These are phyloP conservation scores for Myxozyma melibiosi DNA, from an alignment of 805 yeast species.

Conservation along the genomic window DNA sequence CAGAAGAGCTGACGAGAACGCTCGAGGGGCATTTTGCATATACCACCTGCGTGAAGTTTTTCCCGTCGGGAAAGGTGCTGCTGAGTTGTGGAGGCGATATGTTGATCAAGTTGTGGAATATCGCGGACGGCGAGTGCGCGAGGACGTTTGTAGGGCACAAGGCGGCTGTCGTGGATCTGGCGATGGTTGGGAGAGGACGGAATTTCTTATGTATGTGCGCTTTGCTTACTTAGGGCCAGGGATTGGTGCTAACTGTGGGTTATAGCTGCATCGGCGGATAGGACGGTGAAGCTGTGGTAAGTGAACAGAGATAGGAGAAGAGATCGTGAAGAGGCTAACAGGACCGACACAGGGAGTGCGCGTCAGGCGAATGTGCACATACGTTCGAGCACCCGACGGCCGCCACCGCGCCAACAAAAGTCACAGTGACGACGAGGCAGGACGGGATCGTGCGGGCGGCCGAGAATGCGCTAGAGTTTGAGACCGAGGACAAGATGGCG, in stretches of 20 bases:
- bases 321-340: background rate
- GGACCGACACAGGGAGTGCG: constrained; percentile 46
- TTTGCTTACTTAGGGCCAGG: background rate
- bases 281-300: constrained; percentile 67
- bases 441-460: constrained; percentile 34
- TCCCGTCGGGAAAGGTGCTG: constrained; percentile 67
- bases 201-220: constrained; percentile 60
- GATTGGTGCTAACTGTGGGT: background rate
- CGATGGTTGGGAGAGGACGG: constrained; percentile 64
- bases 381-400: constrained; percentile 39
- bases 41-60: constrained; percentile 50
- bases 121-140: constrained; percentile 50
- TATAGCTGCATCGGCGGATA: constrained; percentile 44
- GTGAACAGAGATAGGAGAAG: constrained; percentile 30
- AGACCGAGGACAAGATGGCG: constrained; percentile 46
- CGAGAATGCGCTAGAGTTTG: constrained; percentile 48
- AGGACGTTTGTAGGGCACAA: constrained; percentile 57
- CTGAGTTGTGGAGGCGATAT: constrained; percentile 63
- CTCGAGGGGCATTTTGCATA: constrained; percentile 56
- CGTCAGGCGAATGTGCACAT: constrained; percentile 52
- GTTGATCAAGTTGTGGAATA: constrained; percentile 64
- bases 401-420: constrained; percentile 5
- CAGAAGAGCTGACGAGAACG: constrained; percentile 20
- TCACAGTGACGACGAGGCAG: constrained; percentile 36
- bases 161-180: constrained; percentile 51